Base-by-base conservation (phyloP, 768 basidiomycete genomes). In the Hysterangium stoloniferum region DNA sequence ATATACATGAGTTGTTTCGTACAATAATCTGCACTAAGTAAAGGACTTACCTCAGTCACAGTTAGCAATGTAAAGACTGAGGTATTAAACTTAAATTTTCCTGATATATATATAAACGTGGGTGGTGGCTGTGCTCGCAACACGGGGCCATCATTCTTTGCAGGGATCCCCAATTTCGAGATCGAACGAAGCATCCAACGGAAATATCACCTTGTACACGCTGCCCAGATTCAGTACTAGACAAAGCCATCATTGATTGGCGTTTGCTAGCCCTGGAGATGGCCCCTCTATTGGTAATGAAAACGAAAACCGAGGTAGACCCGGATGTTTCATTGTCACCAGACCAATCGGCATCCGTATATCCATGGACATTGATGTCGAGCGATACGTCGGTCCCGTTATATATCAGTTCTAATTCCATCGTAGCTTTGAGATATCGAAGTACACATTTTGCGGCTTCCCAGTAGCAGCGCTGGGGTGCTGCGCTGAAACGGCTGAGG, bases 291-390 rank as follows among this genome's bases (percentile, higher is more conserved):
- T 56, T 54, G 11, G 61, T 29, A 13, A 45, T 56, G 38, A 59
- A 61, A 4, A 62, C 59, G 46, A 64, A 68, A 24, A 66, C 67
- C 1, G 64, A 64, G 8, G 68, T 68, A 6, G 67, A 64, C 22
- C 59, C 40, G 8, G 63, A 48, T 28, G 55, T 58, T 40, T 63
- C 57, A 6, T 49, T 15, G 46, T 65, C 58, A 13, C n/a, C n/a
- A n/a, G n/a, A n/a, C n/a, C n/a, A n/a, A n/a, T n/a, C n/a, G n/a
- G n/a, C n/a, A n/a, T n/a, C 57, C 60, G 3, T 54, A 62, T 52
- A 54, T n/a, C n/a, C n/a, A n/a, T n/a, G n/a, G n/a, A n/a, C 65
- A 47, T 67, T 64, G 2, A 65, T 60, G 53, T 68, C 63, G 0
- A 48, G 28, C 27, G 43, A 59, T 13, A n/a, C n/a, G n/a, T n/a